Evolutionary conservation across 371 early-diverging fungal genomes (phyloP), one percentile per base, ranked within the genome.

Genomic region (Lichtheimia corymbifera): DNA sequence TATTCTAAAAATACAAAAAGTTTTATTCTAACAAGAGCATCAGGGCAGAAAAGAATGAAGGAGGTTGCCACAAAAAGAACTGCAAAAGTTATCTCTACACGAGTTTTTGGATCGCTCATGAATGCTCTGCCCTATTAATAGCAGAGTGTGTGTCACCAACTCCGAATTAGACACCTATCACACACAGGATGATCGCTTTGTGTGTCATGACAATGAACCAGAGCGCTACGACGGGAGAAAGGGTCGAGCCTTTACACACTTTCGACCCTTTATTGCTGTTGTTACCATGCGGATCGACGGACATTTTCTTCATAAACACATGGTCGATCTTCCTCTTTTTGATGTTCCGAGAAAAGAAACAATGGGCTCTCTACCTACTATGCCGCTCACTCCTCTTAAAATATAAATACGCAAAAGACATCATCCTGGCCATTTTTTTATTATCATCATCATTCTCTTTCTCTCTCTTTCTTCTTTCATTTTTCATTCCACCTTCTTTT

Each of bases 301-400:
- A 56, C 43, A n/a, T 43, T 56, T n/a, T 44, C 57, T 56, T 43
- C n/a, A 47, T 45, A 14, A 42, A 56, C 57, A 56, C 57, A 56
- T 56, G 57, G 45, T 44, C 27, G 45, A 56, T 44, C 57, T 27
- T 54, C 35, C 18, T 54, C 28, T 41, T 54, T 54, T 56, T 45
- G 45, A 56, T 45, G 45, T 56, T 56, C 57, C 57, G 57, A 41
- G 41, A 42, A 54, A 55, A 55, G 45, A 56, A 42, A 56, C 57
- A 56, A 56, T 56, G 57, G 57, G 25, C 7, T n/a, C 22, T 13
- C 17, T 52, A 24, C 1, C 17, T 7, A 5, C 22, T 47, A 35
- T 35, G 35, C 35, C 11, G 35, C 35, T 9, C 35, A 35, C 35
- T 35, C 35, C 35, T 35, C 35, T 35, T 18, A 47, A 47, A 52